These are phyloP conservation scores for Aotearoamyces nothofagi DNA, from an alignment of 2,329 filamentous ascomycete genomes.

Conservation along the genomic window DNA sequence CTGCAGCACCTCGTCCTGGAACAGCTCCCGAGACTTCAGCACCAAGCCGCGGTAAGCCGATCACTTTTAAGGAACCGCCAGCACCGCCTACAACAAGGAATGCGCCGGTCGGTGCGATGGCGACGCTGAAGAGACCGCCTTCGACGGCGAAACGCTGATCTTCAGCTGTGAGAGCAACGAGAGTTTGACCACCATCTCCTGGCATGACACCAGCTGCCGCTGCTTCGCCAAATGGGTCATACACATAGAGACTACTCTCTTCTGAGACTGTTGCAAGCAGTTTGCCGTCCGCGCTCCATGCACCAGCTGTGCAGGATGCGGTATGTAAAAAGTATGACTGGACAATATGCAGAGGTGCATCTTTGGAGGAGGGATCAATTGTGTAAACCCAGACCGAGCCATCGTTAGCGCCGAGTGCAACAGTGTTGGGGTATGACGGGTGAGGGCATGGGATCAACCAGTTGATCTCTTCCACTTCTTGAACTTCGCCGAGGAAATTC, in stretches of 20 bases:
- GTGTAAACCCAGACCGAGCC: conserved; percentile 93
- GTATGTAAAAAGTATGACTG: conserved; percentile 91
- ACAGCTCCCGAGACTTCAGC: conserved; percentile 12
- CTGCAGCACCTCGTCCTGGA: conserved; percentile 12
- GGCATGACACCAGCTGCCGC: conserved; percentile 28
- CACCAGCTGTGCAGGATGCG: conserved; percentile 69
- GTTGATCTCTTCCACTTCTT: conserved; percentile 91
- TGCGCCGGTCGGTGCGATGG: conserved; percentile 62
- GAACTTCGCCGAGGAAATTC: conserved; percentile 59
- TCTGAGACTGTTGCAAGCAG: conserved; percentile 81
- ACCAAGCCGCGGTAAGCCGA: conserved; percentile 57
- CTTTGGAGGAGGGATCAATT: conserved; percentile 51
- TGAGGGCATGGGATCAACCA: conserved; percentile 71
- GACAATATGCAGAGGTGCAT: conserved; percentile 58
- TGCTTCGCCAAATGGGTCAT: conserved; percentile 76
- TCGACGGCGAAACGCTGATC: conserved; percentile 90
- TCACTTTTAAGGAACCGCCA: conserved; percentile 69
- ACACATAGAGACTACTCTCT: conserved; percentile 79
- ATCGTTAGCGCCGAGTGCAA: conserved; percentile 80
- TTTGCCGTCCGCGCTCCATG: conserved; percentile 79
- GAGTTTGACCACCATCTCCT: conserved; percentile 41
- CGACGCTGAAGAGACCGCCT: conserved; percentile 79
- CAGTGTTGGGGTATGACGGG: conserved; percentile 55
- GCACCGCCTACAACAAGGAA: conserved; percentile 81
- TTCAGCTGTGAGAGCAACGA: conserved; percentile 60